Conservation (phyloP, 1,284 basidiomycete genomes). For the Kwoniella shivajii region DNA sequence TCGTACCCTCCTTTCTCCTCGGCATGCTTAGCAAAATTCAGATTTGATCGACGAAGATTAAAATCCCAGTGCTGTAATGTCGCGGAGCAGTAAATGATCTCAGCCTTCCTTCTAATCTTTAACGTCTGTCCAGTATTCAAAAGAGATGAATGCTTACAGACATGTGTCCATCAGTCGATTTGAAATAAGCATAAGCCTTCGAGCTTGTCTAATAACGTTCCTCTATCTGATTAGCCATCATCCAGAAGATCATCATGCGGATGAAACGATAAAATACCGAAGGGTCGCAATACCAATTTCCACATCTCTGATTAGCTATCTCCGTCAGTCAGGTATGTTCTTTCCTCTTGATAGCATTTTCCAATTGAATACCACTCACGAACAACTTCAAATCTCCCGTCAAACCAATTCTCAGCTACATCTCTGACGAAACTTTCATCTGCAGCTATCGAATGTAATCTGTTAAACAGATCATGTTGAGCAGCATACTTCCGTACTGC, state of each 20-base stretch:
- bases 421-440: slow-evolving; percentile 70
- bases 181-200: slow-evolving; percentile 75
- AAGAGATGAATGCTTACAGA: slow-evolving; percentile 50
- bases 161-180: slow-evolving; percentile 93
- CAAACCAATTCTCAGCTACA: slow-evolving; percentile 61
- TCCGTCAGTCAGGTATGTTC: slow-evolving; percentile 6
- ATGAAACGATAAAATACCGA: slow-evolving; percentile 40
- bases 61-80: slow-evolving; percentile 77
- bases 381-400: slow-evolving; percentile 41
- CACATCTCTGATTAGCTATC: slow-evolving; percentile 88
- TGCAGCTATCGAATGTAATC: slow-evolving; percentile 78
- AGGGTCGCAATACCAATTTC: slow-evolving; percentile 90
- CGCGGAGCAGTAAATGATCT: no score
- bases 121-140: background rate
- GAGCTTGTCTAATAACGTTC: slow-evolving; percentile 44
- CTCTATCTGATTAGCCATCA: background rate
- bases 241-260: background rate
- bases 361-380: slow-evolving; percentile 28
- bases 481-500: slow-evolving; percentile 48
- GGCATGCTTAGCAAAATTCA: slow-evolving; percentile 72
- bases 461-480: slow-evolving; percentile 71
- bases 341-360: background rate
- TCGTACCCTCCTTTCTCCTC: slow-evolving; percentile 64
- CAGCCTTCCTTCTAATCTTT: no score
- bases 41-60: slow-evolving; percentile 80